These are phyloP conservation scores for Lasiosphaeriaceae sp. DNA, from an alignment of 495 filamentous ascomycete genomes.

Conservation along the genomic window DNA sequence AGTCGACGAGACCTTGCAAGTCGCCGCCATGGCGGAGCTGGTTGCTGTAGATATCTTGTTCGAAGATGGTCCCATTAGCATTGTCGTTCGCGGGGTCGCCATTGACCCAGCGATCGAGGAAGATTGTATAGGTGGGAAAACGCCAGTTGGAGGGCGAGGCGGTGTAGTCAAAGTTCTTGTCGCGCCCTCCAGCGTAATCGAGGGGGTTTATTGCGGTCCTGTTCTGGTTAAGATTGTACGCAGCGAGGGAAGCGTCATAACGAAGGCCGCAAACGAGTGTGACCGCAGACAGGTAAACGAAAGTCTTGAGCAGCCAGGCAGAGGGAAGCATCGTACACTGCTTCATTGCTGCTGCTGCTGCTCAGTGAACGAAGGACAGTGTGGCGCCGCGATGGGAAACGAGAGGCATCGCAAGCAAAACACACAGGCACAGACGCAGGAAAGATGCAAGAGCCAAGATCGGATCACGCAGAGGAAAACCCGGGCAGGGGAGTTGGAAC, in stretches of 20 bases:
- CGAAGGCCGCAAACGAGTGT: conserved; percentile 7
- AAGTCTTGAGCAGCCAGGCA: conserved; percentile 6
- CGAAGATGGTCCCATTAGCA: conserved; percentile 61
- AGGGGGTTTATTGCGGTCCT: conserved; percentile 51
- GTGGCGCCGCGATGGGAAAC: conserved; percentile 10
- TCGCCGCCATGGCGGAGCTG: conserved; percentile 72
- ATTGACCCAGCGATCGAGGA: conserved; percentile 65
- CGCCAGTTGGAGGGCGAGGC: conserved; percentile 66
- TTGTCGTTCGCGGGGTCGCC: conserved; percentile 68
- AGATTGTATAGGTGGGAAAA: conserved; percentile 65
- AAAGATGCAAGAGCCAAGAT: conserved; percentile 2
- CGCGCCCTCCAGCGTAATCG: conserved; percentile 61
- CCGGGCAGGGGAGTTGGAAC: not conserved
- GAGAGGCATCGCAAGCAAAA: conserved; percentile 11
- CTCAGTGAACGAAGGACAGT: conserved; percentile 7
- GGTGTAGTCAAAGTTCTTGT: conserved; percentile 42
- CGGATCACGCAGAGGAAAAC: not conserved
- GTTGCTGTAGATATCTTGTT: conserved; percentile 60
- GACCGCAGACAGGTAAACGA: conserved; percentile 1
- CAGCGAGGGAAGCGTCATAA: not conserved
- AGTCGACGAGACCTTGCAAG: conserved; percentile 57
- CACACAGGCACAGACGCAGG: not conserved
- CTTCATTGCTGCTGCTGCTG: conserved; percentile 10
- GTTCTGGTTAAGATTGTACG: conserved; percentile 63
- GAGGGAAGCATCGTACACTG: conserved; percentile 10